A percentile compares a stretch with the other conserved stretches of the same genome.
Evolutionary conservation across 768 basidiomycete species (phyloP).

Genomic region (Amanita phalloides): DNA sequence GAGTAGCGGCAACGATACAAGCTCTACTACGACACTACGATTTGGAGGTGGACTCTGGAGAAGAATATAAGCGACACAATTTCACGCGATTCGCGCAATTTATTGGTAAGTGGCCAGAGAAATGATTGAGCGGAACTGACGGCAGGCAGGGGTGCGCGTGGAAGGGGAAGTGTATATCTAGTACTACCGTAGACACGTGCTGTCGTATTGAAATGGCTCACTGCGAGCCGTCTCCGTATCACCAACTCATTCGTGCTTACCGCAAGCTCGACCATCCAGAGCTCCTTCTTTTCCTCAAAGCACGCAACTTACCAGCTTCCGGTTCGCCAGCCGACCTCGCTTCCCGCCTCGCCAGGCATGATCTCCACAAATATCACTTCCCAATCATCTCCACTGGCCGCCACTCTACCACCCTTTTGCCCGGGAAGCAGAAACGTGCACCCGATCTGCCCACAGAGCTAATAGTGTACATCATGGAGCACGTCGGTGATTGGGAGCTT

Average conservation of each 20-base stretch:
- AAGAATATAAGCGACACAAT: constrained; percentile 26
- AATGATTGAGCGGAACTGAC: neutral
- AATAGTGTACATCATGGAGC: constrained; percentile 66
- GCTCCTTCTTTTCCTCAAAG: constrained; percentile 65
- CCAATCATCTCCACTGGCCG: constrained; percentile 21
- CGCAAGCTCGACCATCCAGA: constrained; percentile 55
- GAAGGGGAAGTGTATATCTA: neutral
- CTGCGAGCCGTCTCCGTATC: constrained; percentile 19
- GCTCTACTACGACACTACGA: constrained; percentile 39
- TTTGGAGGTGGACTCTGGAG: constrained; percentile 15
- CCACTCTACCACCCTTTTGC: constrained; percentile 14
- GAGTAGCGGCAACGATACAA: constrained; percentile 27
- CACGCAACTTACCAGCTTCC: constrained; percentile 54
- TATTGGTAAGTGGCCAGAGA: constrained; percentile 6
- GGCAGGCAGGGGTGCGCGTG: neutral
- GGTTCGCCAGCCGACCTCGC: constrained; percentile 59
- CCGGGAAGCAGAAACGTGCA: constrained; percentile 16
- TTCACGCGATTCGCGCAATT: constrained; percentile 41
- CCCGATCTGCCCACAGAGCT: constrained; percentile 71
- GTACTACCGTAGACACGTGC: neutral
- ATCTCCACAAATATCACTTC: constrained; percentile 65
- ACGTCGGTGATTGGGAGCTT: constrained; percentile 79
- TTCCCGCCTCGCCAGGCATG: constrained; percentile 62
- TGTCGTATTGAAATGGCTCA: neutral
- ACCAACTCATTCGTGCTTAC: constrained; percentile 59